Base-by-base conservation (phyloP, 768 basidiomycete species). In the Lactarius quietus region DNA sequence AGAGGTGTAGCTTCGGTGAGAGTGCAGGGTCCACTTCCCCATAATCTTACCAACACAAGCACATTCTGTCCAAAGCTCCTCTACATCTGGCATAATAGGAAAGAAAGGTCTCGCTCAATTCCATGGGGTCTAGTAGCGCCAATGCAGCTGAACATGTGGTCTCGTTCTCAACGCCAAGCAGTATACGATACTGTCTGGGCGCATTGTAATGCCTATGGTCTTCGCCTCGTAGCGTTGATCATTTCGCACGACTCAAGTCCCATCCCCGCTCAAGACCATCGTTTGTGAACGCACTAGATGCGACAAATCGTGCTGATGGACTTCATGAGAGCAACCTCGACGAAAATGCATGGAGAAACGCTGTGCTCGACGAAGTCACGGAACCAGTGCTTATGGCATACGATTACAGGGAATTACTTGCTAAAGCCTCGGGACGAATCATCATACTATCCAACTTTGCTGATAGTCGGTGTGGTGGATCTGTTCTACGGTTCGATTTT, bases 121-220 rank as follows among this genome's bases (percentile, higher is more conserved):
- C 61, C 73, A 3, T 76, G 75, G 75, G 75, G 76, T 41, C 61
- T 75, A 35, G 66, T 76, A 12, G 74, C 75, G 7, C 76, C 76
- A 45, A 72, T 76, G 55, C 67, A 70, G 36, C 61, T 76, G 20
- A 74, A 76, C 62, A 63, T 72, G 38, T 68, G 62, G 60, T 75
- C 74, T 51, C 65, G 62, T 26, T 61, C 72, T 52, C 73, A 76
- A 56, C 72, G 75, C 23, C 64, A 65, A 54, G 71, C 69, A 28
- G 75, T 73, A 36, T 68, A 69, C 65, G 74, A 76, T 61, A 76
- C 74, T 0, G 66, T 76, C 57, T 67, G 65, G 28, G 74, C 75
- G 1, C 75, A 74, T 60, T 76, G 76, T 63, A 57, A 43, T 31
- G 65, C 71, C 20, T 73, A 74, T 65, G 62, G 65, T 35, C 70